A percentile compares a stretch with the other conserved stretches of the same genome.
These are phyloP conservation scores for Psidium guajava DNA, from an alignment of 345 rosid genomes.

Conservation along the genomic window DNA sequence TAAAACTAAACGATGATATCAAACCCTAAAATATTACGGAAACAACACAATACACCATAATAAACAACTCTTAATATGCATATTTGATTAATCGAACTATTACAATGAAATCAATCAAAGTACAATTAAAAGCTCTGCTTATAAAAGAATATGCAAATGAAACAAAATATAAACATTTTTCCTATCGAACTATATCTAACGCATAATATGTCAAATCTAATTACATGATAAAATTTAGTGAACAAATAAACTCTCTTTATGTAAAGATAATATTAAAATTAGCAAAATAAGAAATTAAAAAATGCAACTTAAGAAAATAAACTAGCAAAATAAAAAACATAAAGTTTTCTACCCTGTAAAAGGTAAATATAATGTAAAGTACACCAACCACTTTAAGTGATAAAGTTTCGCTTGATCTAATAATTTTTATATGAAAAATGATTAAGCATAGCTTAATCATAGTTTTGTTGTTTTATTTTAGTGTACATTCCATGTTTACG, in stretches of 20 bases:
- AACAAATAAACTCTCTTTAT: neutral
- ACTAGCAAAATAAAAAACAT: neutral
- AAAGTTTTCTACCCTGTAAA: neutral
- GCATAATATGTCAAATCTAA: neutral
- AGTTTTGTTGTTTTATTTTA: neutral
- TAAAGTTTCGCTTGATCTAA: neutral
- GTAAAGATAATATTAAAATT: neutral
- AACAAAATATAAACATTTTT: neutral
- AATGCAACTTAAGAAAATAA: neutral
- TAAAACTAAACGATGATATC: neutral
- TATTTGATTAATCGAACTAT: neutral
- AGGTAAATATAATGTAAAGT: neutral
- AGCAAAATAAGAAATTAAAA: neutral
- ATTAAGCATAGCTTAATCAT: neutral
- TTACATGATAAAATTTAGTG: neutral
- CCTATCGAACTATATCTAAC: neutral
- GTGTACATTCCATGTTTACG: neutral
- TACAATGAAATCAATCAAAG: neutral
- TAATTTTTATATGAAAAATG: no score
- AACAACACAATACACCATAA: neutral
- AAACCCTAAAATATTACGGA: neutral
- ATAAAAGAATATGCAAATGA: neutral
- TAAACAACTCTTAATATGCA: neutral
- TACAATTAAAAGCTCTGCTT: no score
- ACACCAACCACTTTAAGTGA: neutral